Conservation (phyloP, 495 filamentous ascomycete species). For the Xylaria longipes region DNA sequence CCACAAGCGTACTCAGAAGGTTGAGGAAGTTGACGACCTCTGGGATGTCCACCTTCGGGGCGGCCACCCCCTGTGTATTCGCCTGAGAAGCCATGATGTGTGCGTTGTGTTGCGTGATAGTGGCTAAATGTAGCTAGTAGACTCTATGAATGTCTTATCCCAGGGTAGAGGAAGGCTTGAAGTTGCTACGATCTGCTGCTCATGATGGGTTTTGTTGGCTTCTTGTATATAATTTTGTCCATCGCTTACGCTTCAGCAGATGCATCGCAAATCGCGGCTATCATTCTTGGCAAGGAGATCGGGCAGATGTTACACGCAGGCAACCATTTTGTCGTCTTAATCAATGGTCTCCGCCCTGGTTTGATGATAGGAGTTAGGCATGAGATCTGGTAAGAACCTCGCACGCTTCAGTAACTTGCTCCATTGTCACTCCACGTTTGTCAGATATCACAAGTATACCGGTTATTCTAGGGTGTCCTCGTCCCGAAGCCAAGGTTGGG, state of each 20-base stretch:
- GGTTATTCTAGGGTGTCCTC: background rate
- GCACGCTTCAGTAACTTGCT: background rate
- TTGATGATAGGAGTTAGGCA: conserved; percentile 6
- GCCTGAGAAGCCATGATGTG: conserved; percentile 8
- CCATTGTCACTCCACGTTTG: conserved; percentile 9
- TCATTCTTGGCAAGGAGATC: conserved; percentile 1
- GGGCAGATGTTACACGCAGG: background rate
- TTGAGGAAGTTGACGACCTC: conserved; percentile 12
- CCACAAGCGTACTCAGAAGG: background rate
- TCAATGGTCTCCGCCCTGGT: background rate
- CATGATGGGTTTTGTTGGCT: background rate
- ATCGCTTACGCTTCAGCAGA: background rate
- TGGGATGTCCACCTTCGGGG: background rate
- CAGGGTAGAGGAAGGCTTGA: background rate
- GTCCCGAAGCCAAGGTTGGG: conserved; percentile 2
- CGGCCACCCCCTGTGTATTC: background rate
- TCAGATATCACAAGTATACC: background rate
- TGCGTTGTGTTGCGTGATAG: background rate
- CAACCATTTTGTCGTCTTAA: background rate
- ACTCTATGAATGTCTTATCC: background rate
- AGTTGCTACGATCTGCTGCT: background rate
- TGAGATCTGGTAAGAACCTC: background rate
- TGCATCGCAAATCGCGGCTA: conserved; percentile 19
- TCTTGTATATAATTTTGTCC: conserved; percentile 11
- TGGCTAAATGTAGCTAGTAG: background rate